Percentiles rank a stretch among this genome's conserved stretches.
Conservation (phyloP, 164 flowering plant species). For the Taxillus chinensis region DNA sequence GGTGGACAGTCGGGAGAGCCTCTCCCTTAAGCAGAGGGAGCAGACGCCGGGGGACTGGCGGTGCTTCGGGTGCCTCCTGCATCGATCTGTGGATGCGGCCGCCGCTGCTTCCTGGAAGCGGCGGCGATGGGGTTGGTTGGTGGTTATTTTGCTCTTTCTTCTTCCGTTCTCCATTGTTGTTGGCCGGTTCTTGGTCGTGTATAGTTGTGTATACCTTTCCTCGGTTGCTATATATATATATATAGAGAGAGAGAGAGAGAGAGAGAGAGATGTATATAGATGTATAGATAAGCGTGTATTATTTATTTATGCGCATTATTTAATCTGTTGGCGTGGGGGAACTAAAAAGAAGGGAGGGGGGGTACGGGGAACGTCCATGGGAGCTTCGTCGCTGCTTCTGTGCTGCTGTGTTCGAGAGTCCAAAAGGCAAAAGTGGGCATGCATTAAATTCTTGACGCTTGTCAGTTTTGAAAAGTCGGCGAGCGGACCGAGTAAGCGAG, state of each 20-base stretch:
- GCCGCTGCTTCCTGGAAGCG: no score
- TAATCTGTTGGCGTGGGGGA: no score
- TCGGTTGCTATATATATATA: no score
- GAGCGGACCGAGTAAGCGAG: neutral
- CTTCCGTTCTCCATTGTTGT: neutral
- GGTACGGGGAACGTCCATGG: neutral
- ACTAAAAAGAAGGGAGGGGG: neutral
- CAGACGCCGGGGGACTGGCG: neutral
- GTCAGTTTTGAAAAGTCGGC: neutral
- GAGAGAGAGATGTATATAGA: neutral
- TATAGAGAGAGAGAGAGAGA: no score
- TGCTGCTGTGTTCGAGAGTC: neutral
- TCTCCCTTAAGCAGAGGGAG: neutral
- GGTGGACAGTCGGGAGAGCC: neutral
- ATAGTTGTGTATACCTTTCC: no score
- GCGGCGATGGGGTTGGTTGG: neutral
- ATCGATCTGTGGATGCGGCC: neutral
- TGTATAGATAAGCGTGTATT: neutral
- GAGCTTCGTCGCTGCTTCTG: neutral
- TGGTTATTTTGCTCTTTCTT: no score
- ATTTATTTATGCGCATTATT: neutral
- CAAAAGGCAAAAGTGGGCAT: neutral
- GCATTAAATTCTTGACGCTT: neutral
- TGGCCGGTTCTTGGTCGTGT: no score
- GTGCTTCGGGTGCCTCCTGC: neutral